A percentile compares a stretch with the other conserved stretches of the same genome.
phyloP scores from a whole-genome alignment of 129 eudicot species.

The Chrysanthemum seticuspe region DNA sequence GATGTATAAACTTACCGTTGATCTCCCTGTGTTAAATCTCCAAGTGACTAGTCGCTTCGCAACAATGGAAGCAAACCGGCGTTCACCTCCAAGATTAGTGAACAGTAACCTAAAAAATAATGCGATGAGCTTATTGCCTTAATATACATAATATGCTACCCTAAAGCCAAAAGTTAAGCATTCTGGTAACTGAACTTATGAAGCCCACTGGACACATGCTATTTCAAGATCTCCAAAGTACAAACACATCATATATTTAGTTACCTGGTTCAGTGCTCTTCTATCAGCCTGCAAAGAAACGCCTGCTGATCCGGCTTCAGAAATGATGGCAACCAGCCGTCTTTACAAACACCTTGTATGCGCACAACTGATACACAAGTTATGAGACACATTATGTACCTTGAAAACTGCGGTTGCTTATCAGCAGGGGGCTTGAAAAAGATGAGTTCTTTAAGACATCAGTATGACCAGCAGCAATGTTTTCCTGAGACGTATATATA shows the following conservation, averaged over 20 bases:
- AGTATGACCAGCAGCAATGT: slow-evolving; percentile 27
- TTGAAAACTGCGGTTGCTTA: slow-evolving; percentile 30
- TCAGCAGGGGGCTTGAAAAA: slow-evolving; percentile 37
- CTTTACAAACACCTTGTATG: no score
- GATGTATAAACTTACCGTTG: no score
- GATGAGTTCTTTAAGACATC: slow-evolving; percentile 39
- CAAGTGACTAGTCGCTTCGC: slow-evolving; percentile 93
- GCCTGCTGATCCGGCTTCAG: no score
- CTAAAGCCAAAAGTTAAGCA: background rate
- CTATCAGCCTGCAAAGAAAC: no score
- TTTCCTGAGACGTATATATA: slow-evolving; percentile 40
- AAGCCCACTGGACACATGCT: background rate
- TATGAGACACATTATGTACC: slow-evolving; percentile 54
- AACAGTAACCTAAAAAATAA: slow-evolving; percentile 62
- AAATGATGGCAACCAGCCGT: no score
- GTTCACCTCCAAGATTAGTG: slow-evolving; percentile 96
- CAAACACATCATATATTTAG: no score
- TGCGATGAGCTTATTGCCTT: no score
- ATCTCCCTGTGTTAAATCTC: no score
- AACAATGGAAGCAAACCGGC: slow-evolving; percentile 95
- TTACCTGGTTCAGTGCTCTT: no score
- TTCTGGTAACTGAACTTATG: background rate
- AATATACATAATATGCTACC: background rate
- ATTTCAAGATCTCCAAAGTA: no score
- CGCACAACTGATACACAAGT: no score